Conservation (phyloP, 306 rosid species). For the Malus asiatica region DNA sequence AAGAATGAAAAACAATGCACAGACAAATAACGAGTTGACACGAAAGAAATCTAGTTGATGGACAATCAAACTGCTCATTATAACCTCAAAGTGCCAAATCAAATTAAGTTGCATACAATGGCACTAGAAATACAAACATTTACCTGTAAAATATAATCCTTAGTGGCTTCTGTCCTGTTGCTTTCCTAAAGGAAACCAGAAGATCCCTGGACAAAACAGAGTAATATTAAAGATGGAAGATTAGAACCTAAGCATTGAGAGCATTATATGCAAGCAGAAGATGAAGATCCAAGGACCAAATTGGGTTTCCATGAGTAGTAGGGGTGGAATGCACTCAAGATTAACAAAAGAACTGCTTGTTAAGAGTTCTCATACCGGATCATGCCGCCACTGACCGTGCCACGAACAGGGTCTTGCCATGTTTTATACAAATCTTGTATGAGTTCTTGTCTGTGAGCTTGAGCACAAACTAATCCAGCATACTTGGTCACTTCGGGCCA, state of each 20-base stretch:
- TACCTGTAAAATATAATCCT: slow-evolving; percentile 91
- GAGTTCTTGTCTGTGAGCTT: slow-evolving; percentile 92
- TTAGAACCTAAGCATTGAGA: not conserved
- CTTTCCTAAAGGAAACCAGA: slow-evolving; percentile 79
- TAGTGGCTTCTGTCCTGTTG: slow-evolving; percentile 88
- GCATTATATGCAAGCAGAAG: not conserved
- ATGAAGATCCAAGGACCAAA: not conserved
- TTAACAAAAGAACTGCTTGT: not conserved
- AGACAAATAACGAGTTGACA: not conserved
- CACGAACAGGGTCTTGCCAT: slow-evolving; percentile 93
- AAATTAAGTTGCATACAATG: not conserved
- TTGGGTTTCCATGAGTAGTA: not conserved
- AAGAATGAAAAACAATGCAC: not conserved
- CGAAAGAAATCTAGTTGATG: not conserved
- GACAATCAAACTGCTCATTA: not conserved
- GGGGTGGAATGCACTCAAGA: not conserved
- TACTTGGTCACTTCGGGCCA: slow-evolving; percentile 98
- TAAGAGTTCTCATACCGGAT: slow-evolving; percentile 44
- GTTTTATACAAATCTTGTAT: slow-evolving; percentile 87
- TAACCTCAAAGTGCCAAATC: not conserved
- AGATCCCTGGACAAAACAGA: slow-evolving; percentile 59
- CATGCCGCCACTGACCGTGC: slow-evolving; percentile 87
- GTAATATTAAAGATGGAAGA: not conserved
- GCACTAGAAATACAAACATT: slow-evolving; percentile 6
- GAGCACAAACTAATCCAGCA: slow-evolving; percentile 91